phyloP scores from a whole-genome alignment of 192 early-diverging fungal species.

The Radiomyces spectabilis region DNA sequence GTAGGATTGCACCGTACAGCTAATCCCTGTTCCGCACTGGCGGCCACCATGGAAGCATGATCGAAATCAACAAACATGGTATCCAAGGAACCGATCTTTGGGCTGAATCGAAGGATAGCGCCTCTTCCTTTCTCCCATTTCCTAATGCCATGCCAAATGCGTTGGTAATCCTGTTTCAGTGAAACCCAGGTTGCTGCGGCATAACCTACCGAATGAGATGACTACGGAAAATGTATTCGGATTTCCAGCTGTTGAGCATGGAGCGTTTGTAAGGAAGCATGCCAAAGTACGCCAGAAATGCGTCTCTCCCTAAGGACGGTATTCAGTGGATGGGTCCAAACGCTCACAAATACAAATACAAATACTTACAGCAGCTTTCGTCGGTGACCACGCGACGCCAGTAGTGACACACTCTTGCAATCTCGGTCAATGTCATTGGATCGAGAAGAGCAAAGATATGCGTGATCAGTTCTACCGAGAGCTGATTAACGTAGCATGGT shows the following conservation, averaged over 20 bases:
- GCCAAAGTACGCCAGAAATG: conserved; percentile 36
- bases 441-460: conserved; percentile 31
- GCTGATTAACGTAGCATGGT: conserved; percentile 11
- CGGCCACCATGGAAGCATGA: conserved; percentile 44
- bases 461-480: conserved; percentile 25
- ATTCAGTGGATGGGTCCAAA: conserved; percentile 9
- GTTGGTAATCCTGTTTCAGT: background rate
- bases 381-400: conserved; percentile 28
- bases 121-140: conserved; percentile 45
- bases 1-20: conserved; percentile 48
- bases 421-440: conserved; percentile 14
- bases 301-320: conserved; percentile 28
- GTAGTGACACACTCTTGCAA: conserved; percentile 16
- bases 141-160: conserved; percentile 11
- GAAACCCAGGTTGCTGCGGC: background rate
- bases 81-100: conserved; percentile 48
- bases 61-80: conserved; percentile 39
- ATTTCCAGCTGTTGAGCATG: conserved; percentile 25
- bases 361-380: conserved; percentile 31
- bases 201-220: conserved; percentile 24
- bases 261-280: conserved; percentile 25
- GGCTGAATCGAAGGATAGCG: conserved; percentile 40
- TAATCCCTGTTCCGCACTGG: conserved; percentile 44
- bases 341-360: background rate
- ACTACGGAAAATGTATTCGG: conserved; percentile 31